These are phyloP conservation scores for Boletus rubescentipes DNA, from an alignment of 768 basidiomycete species.

Conservation along the genomic window DNA sequence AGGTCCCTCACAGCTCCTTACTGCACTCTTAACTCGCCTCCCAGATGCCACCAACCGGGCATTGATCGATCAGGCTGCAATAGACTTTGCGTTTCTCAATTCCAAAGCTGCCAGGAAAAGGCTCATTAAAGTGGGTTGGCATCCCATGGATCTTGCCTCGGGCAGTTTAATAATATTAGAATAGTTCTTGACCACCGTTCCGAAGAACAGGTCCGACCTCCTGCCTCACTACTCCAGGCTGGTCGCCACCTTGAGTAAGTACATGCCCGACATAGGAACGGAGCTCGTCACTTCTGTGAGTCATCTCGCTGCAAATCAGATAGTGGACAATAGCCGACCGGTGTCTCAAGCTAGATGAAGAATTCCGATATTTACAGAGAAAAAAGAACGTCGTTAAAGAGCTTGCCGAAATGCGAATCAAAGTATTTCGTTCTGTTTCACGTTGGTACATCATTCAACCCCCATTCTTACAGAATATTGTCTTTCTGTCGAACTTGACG, in stretches of 20 bases:
- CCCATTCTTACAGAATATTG: slow-evolving; percentile 62
- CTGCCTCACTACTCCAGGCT: slow-evolving; percentile 91
- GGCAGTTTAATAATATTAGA: slow-evolving; percentile 9
- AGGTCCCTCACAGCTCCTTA: slow-evolving; percentile 91
- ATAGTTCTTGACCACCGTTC: slow-evolving; percentile 79
- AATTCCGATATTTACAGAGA: slow-evolving; percentile 91
- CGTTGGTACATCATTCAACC: not conserved
- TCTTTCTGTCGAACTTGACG: slow-evolving; percentile 88
- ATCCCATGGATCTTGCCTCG: not conserved
- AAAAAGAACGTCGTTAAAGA: slow-evolving; percentile 94
- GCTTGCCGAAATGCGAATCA: slow-evolving; percentile 78
- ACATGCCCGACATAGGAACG: slow-evolving; percentile 90
- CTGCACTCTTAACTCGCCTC: slow-evolving; percentile 83
- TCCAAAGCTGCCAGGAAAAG: slow-evolving; percentile 95
- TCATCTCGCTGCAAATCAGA: slow-evolving; percentile 8
- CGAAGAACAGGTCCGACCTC: slow-evolving; percentile 86
- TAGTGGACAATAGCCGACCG: slow-evolving; percentile 3
- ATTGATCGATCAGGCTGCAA: slow-evolving; percentile 88
- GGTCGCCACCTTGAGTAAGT: slow-evolving; percentile 82
- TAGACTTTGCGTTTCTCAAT: slow-evolving; percentile 96
- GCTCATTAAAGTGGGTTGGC: slow-evolving; percentile 66
- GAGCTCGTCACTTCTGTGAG: slow-evolving; percentile 81
- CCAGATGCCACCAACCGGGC: slow-evolving; percentile 92
- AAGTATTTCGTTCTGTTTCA: slow-evolving; percentile 46
- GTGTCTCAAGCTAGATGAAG: slow-evolving; percentile 79